Evolutionary conservation across 805 yeast species (phyloP), one percentile per base, ranked within the genome.

Genomic region (Metschnikowia sp.): DNA sequence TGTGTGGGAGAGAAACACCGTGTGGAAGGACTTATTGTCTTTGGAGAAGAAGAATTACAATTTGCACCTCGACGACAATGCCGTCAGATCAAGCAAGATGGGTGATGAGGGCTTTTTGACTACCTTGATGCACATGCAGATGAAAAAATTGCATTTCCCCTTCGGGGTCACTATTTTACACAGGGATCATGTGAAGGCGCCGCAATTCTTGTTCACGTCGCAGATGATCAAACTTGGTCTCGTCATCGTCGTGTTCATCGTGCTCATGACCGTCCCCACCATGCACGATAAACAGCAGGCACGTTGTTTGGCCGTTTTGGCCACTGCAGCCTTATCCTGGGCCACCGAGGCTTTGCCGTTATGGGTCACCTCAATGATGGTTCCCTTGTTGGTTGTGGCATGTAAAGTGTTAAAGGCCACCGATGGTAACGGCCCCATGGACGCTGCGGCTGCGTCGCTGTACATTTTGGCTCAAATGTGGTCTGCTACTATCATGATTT

Each of bases 1-100:
- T 32, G 96, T 91, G 15, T 92, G 97, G 95, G 98, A 92, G 68
- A 79, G 99, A 65, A 90, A 90, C 64, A 92, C 97, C 0, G 97
- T 92, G 29, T 92, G 99, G 99, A 84, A 94, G 62, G 97, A 92
- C 65, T 84, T 92, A 85, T 85, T 92, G 62, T 92, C 94, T 19
- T 68, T 91, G 57, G 56, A 54, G 55, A 48, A 62, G 55, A 55
- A 49, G 10, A 39, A 56, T 36, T 49, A 56, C 38, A 56, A 52
- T 41, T 44, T 59, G 54, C 54, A 34, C 51, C 49, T 50, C 6
- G 60, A 58, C 15, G 52, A 50, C 18, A 40, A 45, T n/a, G 52
- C 57, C 11, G 60, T 52, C 5, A 39, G 55, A 41, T 35, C 43
- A n/a, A 44, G 42, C 42, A 49, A 47, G 57, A 59, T 31, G 64